phyloP scores from a whole-genome alignment of 2,329 filamentous ascomycete genomes.

The Teratosphaeria gauchensis region DNA sequence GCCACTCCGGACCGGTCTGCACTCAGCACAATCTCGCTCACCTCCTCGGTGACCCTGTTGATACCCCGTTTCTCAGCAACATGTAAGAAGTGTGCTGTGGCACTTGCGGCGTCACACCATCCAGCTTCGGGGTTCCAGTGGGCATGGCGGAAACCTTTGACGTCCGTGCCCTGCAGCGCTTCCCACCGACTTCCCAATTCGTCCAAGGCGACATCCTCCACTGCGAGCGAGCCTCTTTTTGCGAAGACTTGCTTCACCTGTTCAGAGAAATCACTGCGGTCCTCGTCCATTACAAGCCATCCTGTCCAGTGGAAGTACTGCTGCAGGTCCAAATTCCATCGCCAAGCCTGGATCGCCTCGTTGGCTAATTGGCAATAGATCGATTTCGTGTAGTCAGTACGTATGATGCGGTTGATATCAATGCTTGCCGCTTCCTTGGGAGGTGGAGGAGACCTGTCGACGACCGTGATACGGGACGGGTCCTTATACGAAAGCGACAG shows the following conservation, averaged over 20 bases:
- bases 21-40: slow-evolving; percentile 31
- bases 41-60: slow-evolving; percentile 35
- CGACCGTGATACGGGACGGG: slow-evolving; percentile 43
- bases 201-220: neutral
- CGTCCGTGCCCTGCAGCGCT: slow-evolving; percentile 29
- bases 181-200: slow-evolving; percentile 27
- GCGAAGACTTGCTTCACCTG: neutral
- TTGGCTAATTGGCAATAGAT: slow-evolving; percentile 26
- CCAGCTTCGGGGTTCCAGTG: slow-evolving; percentile 43
- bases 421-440: slow-evolving; percentile 34
- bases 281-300: slow-evolving; percentile 44
- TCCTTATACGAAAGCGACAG: slow-evolving; percentile 28
- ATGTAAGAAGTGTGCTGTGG: slow-evolving; percentile 36
- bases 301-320: slow-evolving; percentile 50
- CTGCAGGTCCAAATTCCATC: slow-evolving; percentile 19
- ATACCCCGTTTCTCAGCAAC: slow-evolving; percentile 38
- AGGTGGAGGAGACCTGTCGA: slow-evolving; percentile 46
- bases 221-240: neutral
- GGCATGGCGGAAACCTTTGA: slow-evolving; percentile 28
- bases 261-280: slow-evolving; percentile 7
- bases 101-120: slow-evolving; percentile 43
- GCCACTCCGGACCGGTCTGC: slow-evolving; percentile 19
- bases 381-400: slow-evolving; percentile 21
- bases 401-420: slow-evolving; percentile 24
- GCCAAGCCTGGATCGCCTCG: slow-evolving; percentile 32